These are phyloP conservation scores for Vachellia collinsii DNA, from an alignment of 306 rosid genomes.

Conservation along the genomic window DNA sequence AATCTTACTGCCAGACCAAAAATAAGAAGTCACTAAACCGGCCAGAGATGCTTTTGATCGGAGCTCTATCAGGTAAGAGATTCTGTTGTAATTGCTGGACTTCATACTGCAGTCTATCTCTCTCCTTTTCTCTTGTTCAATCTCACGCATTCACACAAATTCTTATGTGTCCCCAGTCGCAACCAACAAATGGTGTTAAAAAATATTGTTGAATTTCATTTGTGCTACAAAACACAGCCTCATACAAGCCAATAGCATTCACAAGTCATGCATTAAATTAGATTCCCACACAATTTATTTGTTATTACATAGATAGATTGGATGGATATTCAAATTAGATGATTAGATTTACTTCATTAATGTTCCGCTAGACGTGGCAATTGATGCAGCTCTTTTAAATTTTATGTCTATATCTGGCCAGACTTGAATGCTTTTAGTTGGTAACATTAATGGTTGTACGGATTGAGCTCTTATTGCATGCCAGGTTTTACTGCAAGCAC, in stretches of 20 bases:
- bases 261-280: neutral
- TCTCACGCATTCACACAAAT: neutral
- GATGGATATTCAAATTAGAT: neutral
- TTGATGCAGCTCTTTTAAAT: neutral
- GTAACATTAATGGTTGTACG: slow-evolving; percentile 20
- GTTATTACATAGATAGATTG: neutral
- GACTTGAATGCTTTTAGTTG: slow-evolving; percentile 14
- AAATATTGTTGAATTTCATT: too few species aligned
- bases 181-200: neutral
- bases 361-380: neutral
- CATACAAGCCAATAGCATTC: neutral
- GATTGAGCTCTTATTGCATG: neutral
- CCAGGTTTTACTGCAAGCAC: slow-evolving; percentile 96
- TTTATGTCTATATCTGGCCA: neutral
- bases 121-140: neutral
- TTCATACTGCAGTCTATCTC: slow-evolving; percentile 14
- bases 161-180: neutral
- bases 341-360: neutral
- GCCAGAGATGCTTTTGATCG: slow-evolving; percentile 82
- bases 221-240: neutral
- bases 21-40: slow-evolving; percentile 77
- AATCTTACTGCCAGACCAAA: slow-evolving; percentile 67
- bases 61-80: slow-evolving; percentile 86
- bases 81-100: slow-evolving; percentile 20
- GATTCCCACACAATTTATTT: neutral